phyloP scores from a whole-genome alignment of 1,284 basidiomycete species.

The Apiotrichum veenhuisii region DNA sequence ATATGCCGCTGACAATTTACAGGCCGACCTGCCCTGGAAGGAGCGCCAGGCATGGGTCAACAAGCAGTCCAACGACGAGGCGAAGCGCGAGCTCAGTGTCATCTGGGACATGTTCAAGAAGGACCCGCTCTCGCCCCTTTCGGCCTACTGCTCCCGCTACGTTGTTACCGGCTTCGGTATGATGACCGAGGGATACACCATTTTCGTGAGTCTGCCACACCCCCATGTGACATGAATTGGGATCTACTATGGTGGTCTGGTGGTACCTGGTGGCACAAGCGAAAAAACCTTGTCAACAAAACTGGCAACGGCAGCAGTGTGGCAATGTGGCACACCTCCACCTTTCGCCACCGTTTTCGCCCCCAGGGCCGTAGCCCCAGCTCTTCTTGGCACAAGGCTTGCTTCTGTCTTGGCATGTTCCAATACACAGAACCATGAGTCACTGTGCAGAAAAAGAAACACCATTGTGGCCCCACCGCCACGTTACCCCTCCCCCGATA shows the following conservation, averaged over 20 bases:
- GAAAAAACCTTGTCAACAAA: neutral
- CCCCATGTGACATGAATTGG: neutral
- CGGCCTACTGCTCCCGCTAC: constrained; percentile 53
- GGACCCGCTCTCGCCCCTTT: constrained; percentile 51
- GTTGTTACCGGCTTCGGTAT: constrained; percentile 56
- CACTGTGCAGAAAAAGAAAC: too few relatives aligned
- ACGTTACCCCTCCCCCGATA: too few relatives aligned
- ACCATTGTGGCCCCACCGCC: too few relatives aligned
- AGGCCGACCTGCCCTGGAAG: constrained; percentile 44
- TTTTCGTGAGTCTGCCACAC: constrained; percentile 21
- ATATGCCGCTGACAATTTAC: neutral
- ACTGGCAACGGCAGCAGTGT: neutral
- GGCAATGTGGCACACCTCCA: neutral
- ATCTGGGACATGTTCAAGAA: constrained; percentile 54
- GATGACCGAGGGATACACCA: constrained; percentile 53
- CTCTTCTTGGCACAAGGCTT: neutral
- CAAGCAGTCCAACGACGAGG: constrained; percentile 50
- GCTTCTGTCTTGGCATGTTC: neutral
- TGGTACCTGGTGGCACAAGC: too few relatives aligned
- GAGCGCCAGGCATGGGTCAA: constrained; percentile 50
- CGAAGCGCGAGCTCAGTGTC: constrained; percentile 49
- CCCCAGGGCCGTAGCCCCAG: too few relatives aligned
- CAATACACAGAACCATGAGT: too few relatives aligned
- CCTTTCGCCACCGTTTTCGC: neutral
- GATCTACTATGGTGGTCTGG: too few relatives aligned